Base-by-base conservation (phyloP, 345 rosid species). In the Cardamine chenopodiifolia region DNA sequence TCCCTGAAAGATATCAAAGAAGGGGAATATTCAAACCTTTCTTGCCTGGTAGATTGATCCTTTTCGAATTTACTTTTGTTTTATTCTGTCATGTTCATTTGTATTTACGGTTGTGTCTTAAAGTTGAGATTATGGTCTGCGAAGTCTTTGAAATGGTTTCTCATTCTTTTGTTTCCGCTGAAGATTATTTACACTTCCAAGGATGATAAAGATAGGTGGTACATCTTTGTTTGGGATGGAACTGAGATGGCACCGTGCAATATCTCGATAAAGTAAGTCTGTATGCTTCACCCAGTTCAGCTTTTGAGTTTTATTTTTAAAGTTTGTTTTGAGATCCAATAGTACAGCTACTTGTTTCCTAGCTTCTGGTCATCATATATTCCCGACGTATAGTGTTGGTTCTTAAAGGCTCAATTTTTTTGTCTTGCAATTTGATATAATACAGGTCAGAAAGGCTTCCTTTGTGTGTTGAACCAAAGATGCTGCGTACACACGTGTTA, bases 221-320 rank as follows among this genome's bases (percentile, higher is more conserved):
- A 69, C 45, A 45, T 76, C 15, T 70, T 31, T 18, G 60, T 76
- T 47, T 76, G 80, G 80, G 75, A 76, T 63, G 75, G 80, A 70
- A 70, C 75, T 70, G 71, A 70, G 42, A 44, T 70, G 70, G 66
- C 75, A 23, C 66, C 80, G 0, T 76, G 75, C 53, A 63, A 29
- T 35, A 55, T 76, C 15, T 9, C 29, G 59, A 59, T 26, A 45
- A 76, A 70, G 80, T 76, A 55, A 55, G 75, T 60, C 5, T 69
- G 3, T 15, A 11, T 45, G 8, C 18, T 44, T 2, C 19, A n/a
- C 48, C 19, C 8, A 44, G 6, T 44, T 44, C 4, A 10, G 39
- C 12, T 34, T 34, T 34, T 10, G 1, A 32, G 9, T 32, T 32
- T 32, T 7, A 7, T 7, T 7, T 7, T 32, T 32, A 0, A 32